Base-by-base conservation (phyloP, 2,329 filamentous ascomycete species). In the Berkeleyomyces rouxiae region DNA sequence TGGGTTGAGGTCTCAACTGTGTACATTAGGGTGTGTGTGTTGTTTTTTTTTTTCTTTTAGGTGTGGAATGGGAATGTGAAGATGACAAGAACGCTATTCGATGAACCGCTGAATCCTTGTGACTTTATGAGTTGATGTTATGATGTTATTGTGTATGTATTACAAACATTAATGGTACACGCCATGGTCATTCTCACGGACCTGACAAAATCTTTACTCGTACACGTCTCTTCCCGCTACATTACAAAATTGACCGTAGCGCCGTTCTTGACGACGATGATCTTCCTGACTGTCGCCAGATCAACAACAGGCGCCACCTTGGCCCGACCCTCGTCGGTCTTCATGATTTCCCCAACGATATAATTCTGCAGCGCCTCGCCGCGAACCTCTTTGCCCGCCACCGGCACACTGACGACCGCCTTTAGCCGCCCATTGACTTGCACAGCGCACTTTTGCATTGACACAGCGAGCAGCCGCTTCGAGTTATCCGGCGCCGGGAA, bases 381-480 rank as follows among this genome's bases (percentile, higher is more conserved):
- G 43, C 43, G 31, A 10, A 58, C 33, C 2, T 77, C 72, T 9
- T 71, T 74, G 36, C 71, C 67, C 51, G 78, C 75, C 37, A 77
- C 77, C 0, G 82, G 77, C 33, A 93, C 82, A 1, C 84, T 76
- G n/a, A 86, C 78, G 0, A 81, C 81, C 66, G 85, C 85, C 44
- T 82, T 83, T 66, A 88, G 72, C 71, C 86, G 90, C n/a, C 90
- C 89, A 69, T 95, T 90, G 65, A 95, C 74, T 69, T 90, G 86
- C 13, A 95, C 83, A 0, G 85, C 85, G 66, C 83, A 87, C 3
- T 71, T 74, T 70, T 79, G 73, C 67, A 80, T 69, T 42, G 57
- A 44, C 66, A 76, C 70, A 62, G 78, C 67, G 10, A 62, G 43
- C 9, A 64, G 39, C 7, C 16, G 31, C 5, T 59, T 39, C 58